These are phyloP conservation scores for Epichloe baconii DNA, from an alignment of 2,329 filamentous ascomycete genomes.

Conservation along the genomic window DNA sequence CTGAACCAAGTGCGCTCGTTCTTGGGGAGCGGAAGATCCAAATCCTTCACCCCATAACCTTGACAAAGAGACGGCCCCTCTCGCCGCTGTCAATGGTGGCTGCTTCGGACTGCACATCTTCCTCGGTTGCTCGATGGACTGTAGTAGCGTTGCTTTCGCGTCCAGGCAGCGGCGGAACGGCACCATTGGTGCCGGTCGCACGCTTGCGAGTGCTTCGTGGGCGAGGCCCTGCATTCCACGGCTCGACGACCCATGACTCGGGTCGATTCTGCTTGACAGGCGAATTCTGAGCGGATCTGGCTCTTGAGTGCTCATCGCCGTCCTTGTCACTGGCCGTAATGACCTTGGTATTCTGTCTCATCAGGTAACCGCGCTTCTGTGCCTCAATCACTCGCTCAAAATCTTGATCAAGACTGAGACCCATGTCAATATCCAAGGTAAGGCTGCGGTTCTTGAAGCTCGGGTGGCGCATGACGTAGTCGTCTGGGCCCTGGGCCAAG, in stretches of 20 bases:
- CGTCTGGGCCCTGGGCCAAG: conserved; percentile 21
- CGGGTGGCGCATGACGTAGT: conserved; percentile 47
- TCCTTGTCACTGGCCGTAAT: conserved; percentile 81
- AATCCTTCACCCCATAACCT: conserved; percentile 95
- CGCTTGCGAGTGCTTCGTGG: conserved; percentile 50
- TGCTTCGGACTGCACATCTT: conserved; percentile 44
- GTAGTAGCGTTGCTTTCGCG: conserved; percentile 67
- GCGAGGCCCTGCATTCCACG: conserved; percentile 77
- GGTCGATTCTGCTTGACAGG: conserved; percentile 66
- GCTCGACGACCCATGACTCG: conserved; percentile 91
- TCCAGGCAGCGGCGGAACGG: conserved; percentile 73
- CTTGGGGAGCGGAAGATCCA: conserved; percentile 80
- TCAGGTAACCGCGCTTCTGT: conserved; percentile 98
- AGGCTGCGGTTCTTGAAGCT: conserved; percentile 75
- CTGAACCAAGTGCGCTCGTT: conserved; percentile 91
- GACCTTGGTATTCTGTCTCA: conserved; percentile 96
- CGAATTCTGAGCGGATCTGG: conserved; percentile 53
- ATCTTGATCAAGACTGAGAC: conserved; percentile 78
- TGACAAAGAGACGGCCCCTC: conserved; percentile 85
- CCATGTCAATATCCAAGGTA: conserved; percentile 68
- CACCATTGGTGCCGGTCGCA: conserved; percentile 31
- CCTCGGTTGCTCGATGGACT: conserved; percentile 55
- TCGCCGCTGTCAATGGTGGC: conserved; percentile 68
- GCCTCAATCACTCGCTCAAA: conserved; percentile 91
- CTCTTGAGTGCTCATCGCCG: conserved; percentile 38